Evolutionary conservation across 2,329 filamentous ascomycete species (phyloP).

Genomic region (Claviceps purpurea): DNA sequence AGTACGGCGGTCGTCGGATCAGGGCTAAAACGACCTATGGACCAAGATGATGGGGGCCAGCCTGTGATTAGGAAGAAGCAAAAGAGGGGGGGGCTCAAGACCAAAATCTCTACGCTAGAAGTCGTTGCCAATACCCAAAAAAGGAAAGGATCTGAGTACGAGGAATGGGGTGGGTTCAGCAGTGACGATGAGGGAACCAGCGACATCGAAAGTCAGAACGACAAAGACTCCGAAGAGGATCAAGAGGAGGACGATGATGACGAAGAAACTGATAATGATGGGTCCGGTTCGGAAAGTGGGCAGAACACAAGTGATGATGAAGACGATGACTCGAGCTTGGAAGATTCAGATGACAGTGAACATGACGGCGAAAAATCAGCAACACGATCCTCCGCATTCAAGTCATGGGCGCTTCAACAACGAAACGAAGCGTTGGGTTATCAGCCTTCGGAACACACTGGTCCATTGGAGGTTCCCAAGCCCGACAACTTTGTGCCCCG

Average conservation of each 20-base stretch:
- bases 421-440: slow-evolving; percentile 72
- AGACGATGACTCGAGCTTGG: slow-evolving; percentile 20
- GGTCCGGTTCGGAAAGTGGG: slow-evolving; percentile 9
- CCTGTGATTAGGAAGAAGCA: slow-evolving; percentile 77
- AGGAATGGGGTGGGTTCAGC: slow-evolving; percentile 51
- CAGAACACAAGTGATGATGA: slow-evolving; percentile 15
- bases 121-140: slow-evolving; percentile 24
- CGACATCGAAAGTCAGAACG: slow-evolving; percentile 7
- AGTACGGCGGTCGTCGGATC: slow-evolving; percentile 39
- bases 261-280: slow-evolving; percentile 19
- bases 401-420: slow-evolving; percentile 80
- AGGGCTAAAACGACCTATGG: slow-evolving; percentile 77
- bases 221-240: slow-evolving; percentile 15
- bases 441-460: slow-evolving; percentile 29
- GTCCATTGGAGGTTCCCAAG: slow-evolving; percentile 37
- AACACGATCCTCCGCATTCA: slow-evolving; percentile 56
- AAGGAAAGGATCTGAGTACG: slow-evolving; percentile 24
- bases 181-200: slow-evolving; percentile 28
- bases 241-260: slow-evolving; percentile 12
- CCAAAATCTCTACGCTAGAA: slow-evolving; percentile 32
- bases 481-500: slow-evolving; percentile 52
- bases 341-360: slow-evolving; percentile 14
- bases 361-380: slow-evolving; percentile 16
- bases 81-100: slow-evolving; percentile 49
- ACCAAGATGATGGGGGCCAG: slow-evolving; percentile 63